Evolutionary conservation across 306 rosid genomes (phyloP), one percentile per base, ranked within the genome.

Genomic region (Prunus fruticosa): DNA sequence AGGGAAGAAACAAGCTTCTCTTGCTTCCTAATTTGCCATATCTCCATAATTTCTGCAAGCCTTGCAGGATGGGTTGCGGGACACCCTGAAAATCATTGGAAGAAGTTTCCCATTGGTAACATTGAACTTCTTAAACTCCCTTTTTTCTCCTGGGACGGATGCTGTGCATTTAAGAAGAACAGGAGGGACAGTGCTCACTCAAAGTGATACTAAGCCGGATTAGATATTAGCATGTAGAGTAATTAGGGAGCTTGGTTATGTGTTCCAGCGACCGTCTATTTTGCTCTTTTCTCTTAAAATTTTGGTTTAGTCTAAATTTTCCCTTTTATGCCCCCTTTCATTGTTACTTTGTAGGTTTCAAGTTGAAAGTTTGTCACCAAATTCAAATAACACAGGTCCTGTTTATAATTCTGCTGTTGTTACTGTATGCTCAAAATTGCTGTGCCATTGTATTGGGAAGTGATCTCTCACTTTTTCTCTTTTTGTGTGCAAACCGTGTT

Each of bases 1-100:
- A 73, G 86, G 87, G 71, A 87, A 84, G 82, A 87, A 82, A 72
- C 84, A 84, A 82, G 81, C 82, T 74, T 57, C 75, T 66, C 52
- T 58, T 62, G 85, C 84, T 38, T 54, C 82, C 67, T 91, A 78
- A 87, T 73, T 61, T 79, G 45, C 57, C 54, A 52, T 34, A 66
- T 84, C 78, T 71, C 34, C 73, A 78, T 45, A 41, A 47, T 76
- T 52, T 57, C 27, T 65, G 45, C 46, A 34, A 61, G 28, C 46
- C 49, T 10, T 76, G 58, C 67, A 18, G 20, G 22, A 22, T 11
- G n/a, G 69, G 28, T 50, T 73, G 57, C 58, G 16, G n/a, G 58
- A 46, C 27, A 45, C 6, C 57, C 16, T 73, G 23, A 61, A 15
- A 19, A 25, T 61, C 57, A 65, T 43, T 41, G 65, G 56, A 38